Evolutionary conservation across 805 yeast species (phyloP), one percentile per base, ranked within the genome.

Genomic region (Candida silvatica): DNA sequence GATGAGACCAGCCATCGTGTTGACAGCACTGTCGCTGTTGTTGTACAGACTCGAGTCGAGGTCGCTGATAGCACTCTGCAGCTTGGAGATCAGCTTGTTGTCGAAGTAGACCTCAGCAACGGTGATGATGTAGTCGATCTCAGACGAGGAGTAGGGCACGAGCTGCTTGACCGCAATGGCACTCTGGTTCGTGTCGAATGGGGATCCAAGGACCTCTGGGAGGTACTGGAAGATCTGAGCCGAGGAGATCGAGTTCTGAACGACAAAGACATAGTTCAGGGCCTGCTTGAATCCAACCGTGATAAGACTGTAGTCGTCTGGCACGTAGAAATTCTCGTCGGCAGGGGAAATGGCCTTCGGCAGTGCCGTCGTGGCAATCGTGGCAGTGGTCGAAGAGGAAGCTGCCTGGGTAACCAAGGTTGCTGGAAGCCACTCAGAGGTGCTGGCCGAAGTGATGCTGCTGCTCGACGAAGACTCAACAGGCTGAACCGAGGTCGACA

Each of bases 81-180:
- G 64, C 0, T 61, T 52, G 2, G 54, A 46, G 14, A 83, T 68
- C 20, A 68, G 58, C 9, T 57, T 54, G 8, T 60, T 54, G 17
- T 95, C 95, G 62, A 86, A 80, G 54, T 82, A 86, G 37, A 85
- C 80, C 54, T 81, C 81, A 5, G 97, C 97, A 41, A 88, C 83
- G 0, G 97, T 82, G 37, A 84, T 84, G 40, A 86, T 71, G 56
- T 85, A 90, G 32, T 64, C 64, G 33, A 65, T 66, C 11, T 58
- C 59, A 1, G 63, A 37, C 2, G 84, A 70, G 14, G 77, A 67
- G 52, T 77, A 82, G 26, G 97, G 97, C 40, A 80, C 77, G 47
- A 90, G 67, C 54, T 79, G 74, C 39, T 65, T 61, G 44, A 88
- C 85, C 6, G 75, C 54, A 17, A 84, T 71, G 5, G 70, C 51